phyloP scores from a whole-genome alignment of 1,139 yeast genomes.

The Candida labiduridarum region DNA sequence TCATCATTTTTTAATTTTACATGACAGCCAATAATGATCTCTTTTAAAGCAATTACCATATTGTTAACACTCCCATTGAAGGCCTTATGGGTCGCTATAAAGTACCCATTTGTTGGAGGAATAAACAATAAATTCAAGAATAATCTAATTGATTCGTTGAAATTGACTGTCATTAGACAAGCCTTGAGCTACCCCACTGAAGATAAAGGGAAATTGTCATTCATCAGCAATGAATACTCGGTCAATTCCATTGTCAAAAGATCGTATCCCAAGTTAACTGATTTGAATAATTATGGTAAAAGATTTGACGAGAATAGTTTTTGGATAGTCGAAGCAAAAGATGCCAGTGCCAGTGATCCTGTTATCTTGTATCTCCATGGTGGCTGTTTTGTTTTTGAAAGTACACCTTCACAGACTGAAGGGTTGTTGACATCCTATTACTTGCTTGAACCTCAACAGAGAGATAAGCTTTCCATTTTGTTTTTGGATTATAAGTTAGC shows the following conservation, averaged over 20 bases:
- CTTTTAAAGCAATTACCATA: no score
- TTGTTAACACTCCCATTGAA: no score
- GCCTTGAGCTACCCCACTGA: slow-evolving; percentile 13
- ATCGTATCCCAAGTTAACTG: slow-evolving; percentile 10
- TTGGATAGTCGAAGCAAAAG: slow-evolving; percentile 39
- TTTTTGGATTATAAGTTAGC: slow-evolving; percentile 44
- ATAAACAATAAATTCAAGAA: slow-evolving; percentile 10
- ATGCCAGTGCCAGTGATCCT: slow-evolving; percentile 31
- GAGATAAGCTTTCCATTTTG: slow-evolving; percentile 31
- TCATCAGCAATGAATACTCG: slow-evolving; percentile 5
- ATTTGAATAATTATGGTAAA: slow-evolving; percentile 35
- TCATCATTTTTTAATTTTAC: no score
- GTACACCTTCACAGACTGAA: slow-evolving; percentile 36
- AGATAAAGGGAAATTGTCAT: slow-evolving; percentile 10
- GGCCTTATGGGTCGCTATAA: neutral
- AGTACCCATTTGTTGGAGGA: slow-evolving; percentile 17
- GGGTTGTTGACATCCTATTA: slow-evolving; percentile 32
- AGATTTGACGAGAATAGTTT: slow-evolving; percentile 34
- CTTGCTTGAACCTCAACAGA: slow-evolving; percentile 30
- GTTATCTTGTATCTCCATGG: slow-evolving; percentile 45
- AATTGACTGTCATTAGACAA: slow-evolving; percentile 11
- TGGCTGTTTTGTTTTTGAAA: slow-evolving; percentile 44
- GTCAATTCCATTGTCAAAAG: slow-evolving; percentile 11
- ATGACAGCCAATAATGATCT: no score
- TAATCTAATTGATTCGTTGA: slow-evolving; percentile 12